phyloP scores from a whole-genome alignment of 441 rosid genomes.

The Mallotus japonicus region DNA sequence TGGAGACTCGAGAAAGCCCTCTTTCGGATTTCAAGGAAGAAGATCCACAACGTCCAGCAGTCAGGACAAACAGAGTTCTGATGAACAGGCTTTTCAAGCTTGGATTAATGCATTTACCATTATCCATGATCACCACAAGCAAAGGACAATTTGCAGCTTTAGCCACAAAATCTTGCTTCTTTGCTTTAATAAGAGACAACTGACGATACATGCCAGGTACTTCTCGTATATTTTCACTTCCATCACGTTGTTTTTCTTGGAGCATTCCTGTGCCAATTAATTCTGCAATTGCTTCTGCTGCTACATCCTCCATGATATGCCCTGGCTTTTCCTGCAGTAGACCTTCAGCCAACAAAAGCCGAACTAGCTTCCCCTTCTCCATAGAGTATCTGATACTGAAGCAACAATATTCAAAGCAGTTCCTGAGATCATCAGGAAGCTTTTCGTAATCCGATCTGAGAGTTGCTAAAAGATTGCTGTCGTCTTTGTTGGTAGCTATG shows the following conservation, averaged over 20 bases:
- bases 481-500: background rate
- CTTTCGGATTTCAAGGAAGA: background rate
- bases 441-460: background rate
- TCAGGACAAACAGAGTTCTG: constrained; percentile 17
- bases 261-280: constrained; percentile 11
- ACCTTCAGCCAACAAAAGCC: constrained; percentile 19
- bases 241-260: too few species aligned
- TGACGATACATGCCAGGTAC: background rate
- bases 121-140: background rate
- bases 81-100: background rate
- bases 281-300: background rate
- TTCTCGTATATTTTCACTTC: background rate
- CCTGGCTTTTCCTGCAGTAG: constrained; percentile 11
- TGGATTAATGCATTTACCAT: background rate
- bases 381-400: background rate
- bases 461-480: background rate
- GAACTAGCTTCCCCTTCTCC: constrained; percentile 9
- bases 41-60: background rate
- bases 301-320: constrained; percentile 17
- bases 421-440: constrained; percentile 13
- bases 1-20: constrained; percentile 18
- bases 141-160: constrained; percentile 1
- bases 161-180: constrained; percentile 10
- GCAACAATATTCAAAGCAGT: constrained; percentile 14
- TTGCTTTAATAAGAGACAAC: background rate